Evolutionary conservation across 2,329 filamentous ascomycete species (phyloP), one percentile per base, ranked within the genome.

Genomic region (Aspergillus pseudotamarii): DNA sequence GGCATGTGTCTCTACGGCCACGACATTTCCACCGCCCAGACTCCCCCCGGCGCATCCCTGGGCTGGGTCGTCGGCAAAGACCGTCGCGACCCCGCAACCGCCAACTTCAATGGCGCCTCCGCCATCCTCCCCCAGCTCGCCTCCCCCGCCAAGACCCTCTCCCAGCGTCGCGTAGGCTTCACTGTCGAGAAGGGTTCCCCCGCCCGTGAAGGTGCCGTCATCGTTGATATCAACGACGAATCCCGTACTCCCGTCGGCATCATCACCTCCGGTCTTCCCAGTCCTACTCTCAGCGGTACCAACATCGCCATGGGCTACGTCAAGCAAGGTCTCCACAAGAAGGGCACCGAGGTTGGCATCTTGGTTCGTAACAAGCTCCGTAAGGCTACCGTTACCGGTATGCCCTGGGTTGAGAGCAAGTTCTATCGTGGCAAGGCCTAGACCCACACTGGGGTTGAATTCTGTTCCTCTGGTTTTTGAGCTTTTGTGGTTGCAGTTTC

Each of bases 1-100:
- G 95, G 95, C 65, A 96, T 99, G 94, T 99, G 95, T 79, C 86
- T 99, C n/a, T 99, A 99, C 81, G 95, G 95, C n/a, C 93, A 98
- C 80, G 95, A 99, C 78, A 86, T 99, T 43, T 89, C 96, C 76
- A 94, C 97, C 62, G 82, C 82, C 0, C 90, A 86, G 12, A 91
- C 90, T 1, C 89, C 90, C 1, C 88, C 90, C 5, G 86, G 88
- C 74, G 89, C 86, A 1, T 84, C 82, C 1, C 80, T 92, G 0
- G 83, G 83, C 64, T 99, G 95, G 94, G 87, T 97, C 73, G 89
- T 99, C 64, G 89, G 91, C 67, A 93, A 93, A 75, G 87, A 90
- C 61, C 88, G 94, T 21, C 89, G 89, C 59, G 81, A 85, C 59
- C 69, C 76, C 6, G 67, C 71, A 2, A 76, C 77, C 8, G 89